These are phyloP conservation scores for Brettanomyces naardenensis DNA, from an alignment of 805 yeast genomes.

Conservation along the genomic window DNA sequence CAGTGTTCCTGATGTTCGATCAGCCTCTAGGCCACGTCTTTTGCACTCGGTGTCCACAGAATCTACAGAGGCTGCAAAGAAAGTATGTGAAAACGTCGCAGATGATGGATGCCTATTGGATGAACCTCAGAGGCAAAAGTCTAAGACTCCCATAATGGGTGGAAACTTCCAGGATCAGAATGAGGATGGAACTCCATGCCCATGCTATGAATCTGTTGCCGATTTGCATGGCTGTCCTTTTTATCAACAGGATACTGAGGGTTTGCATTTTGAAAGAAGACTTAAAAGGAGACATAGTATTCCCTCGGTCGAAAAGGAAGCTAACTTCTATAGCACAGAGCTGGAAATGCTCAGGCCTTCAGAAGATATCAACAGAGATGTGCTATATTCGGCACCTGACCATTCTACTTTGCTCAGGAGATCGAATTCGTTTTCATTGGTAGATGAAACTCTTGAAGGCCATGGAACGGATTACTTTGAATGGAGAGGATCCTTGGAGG, in stretches of 20 bases:
- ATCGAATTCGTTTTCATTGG: conserved; percentile 26
- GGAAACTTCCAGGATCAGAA: conserved; percentile 1
- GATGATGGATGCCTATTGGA: neutral
- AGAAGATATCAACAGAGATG: neutral
- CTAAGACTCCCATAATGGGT: neutral
- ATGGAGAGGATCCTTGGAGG: conserved; percentile 9
- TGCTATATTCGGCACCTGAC: neutral
- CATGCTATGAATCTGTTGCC: too few relatives aligned
- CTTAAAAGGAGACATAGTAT: conserved; percentile 32
- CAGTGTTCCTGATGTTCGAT: neutral
- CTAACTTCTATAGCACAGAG: conserved; percentile 23
- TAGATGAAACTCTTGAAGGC: conserved; percentile 12
- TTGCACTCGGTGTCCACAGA: neutral
- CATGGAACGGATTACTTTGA: conserved; percentile 8
- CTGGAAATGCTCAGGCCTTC: conserved; percentile 5
- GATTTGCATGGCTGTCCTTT: neutral
- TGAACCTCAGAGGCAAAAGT: neutral
- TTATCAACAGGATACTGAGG: conserved; percentile 11
- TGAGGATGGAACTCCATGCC: conserved; percentile 1
- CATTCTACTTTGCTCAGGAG: conserved; percentile 18
- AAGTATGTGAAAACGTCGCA: neutral
- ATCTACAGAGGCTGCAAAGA: neutral
- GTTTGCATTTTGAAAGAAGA: conserved; percentile 14
- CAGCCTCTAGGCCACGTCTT: neutral
- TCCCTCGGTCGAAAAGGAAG: conserved; percentile 28